A percentile compares a stretch with the other conserved stretches of the same genome.
These are phyloP conservation scores for Saxispiralis lemnorum DNA, from an alignment of 495 filamentous ascomycete genomes.

Conservation along the genomic window DNA sequence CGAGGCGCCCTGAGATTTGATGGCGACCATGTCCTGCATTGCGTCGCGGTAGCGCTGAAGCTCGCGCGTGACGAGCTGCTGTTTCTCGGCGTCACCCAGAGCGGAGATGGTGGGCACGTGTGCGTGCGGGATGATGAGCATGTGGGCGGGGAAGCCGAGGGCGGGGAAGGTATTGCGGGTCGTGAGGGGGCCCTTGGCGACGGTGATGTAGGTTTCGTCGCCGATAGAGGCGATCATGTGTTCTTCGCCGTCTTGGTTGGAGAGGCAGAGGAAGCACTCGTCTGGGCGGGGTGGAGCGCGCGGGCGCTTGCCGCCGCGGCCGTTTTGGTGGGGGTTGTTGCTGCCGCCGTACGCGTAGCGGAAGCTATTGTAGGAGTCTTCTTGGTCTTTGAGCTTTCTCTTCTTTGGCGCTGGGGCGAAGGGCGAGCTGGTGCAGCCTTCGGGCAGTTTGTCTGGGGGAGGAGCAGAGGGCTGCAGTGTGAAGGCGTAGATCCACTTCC, in stretches of 20 bases:
- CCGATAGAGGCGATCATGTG: slow-evolving; percentile 84
- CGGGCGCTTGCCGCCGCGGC: slow-evolving; percentile 29
- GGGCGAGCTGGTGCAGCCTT: slow-evolving; percentile 54
- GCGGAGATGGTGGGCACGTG: slow-evolving; percentile 51
- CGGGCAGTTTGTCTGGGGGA: slow-evolving; percentile 36
- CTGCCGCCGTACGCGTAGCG: slow-evolving; percentile 37
- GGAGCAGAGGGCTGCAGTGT: slow-evolving; percentile 48
- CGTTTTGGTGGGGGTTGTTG: slow-evolving; percentile 11
- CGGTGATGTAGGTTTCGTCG: slow-evolving; percentile 69
- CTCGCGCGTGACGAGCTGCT: slow-evolving; percentile 44
- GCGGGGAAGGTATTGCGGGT: slow-evolving; percentile 45
- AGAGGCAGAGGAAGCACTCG: slow-evolving; percentile 86
- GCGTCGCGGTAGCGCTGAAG: slow-evolving; percentile 61
- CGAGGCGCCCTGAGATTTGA: slow-evolving; percentile 22
- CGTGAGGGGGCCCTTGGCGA: slow-evolving; percentile 75
- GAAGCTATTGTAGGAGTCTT: slow-evolving; percentile 8
- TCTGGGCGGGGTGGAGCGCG: slow-evolving; percentile 49
- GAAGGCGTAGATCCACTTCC: slow-evolving; percentile 86
- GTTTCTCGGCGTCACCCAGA: slow-evolving; percentile 40
- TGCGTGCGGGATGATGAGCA: slow-evolving; percentile 74
- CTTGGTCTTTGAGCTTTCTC: slow-evolving; percentile 25
- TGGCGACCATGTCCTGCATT: slow-evolving; percentile 49
- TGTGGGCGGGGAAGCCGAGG: slow-evolving; percentile 64
- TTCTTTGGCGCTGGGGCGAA: slow-evolving; percentile 38
- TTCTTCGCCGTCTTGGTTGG: slow-evolving; percentile 59